Base-by-base conservation (phyloP, 257 asterid genomes). In the Capsicum pubescens region DNA sequence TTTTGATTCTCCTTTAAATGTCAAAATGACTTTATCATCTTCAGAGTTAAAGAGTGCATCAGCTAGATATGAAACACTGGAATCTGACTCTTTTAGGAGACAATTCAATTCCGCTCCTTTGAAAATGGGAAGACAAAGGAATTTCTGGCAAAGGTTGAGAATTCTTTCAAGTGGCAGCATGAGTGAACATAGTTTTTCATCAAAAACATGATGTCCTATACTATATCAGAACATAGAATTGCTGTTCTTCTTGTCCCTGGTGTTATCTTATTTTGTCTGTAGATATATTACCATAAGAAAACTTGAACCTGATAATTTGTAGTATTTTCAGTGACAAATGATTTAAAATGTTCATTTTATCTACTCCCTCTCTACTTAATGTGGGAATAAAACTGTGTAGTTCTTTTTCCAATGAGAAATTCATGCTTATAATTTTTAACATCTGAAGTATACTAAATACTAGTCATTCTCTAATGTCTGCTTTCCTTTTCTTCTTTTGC, bases 71-170 rank as follows among this genome's bases (percentile, higher is more conserved):
- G 89, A 68, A 58, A 91, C 87, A 81, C 82, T 44, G 69, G 98
- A 92, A 83, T 93, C 94, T 1, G 96, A 88, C 85, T 93, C 97
- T 50, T 93, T 91, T 82, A 89, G 96, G 89, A 89, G 97, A 84
- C 91, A 94, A 63, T 95, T 89, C 81, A 94, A 94, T 68, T 95
- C 98, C 9, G 99, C 93, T 74, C 99, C 99, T 17, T 66, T 94
- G 83, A 89, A 86, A 74, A 83, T 85, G 93, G 95, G 83, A 84
- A 82, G 92, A 46, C 91, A 87, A 76, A 81, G 80, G 79, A 91
- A 83, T 36, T 91, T 95, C 72, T 95, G 99, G 99, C 92, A 92
- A 84, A 85, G 95, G 58, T 80, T 91, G 44, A 89, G 89, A 88
- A 91, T 91, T 36, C 44, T 90, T 83, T 90, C 97, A 0, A 84